Conservation (phyloP, 306 rosid genomes). For the Fragaria ananassa region DNA sequence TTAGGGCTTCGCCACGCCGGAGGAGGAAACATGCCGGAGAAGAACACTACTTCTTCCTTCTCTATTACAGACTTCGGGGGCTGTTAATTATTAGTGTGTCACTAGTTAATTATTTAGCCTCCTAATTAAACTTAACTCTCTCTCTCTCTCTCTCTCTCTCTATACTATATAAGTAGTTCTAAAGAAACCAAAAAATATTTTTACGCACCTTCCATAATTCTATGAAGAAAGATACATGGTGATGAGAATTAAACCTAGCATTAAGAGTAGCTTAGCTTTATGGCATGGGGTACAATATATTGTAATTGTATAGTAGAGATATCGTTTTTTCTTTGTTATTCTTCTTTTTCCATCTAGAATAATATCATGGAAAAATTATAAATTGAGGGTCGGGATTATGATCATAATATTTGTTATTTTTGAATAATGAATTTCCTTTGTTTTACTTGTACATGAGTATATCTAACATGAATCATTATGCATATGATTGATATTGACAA, state of each 20-base stretch:
- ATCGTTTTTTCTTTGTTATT: slow-evolving; percentile 24
- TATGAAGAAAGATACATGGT: slow-evolving; percentile 31
- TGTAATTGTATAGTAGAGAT: slow-evolving; percentile 65
- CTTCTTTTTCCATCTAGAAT: background rate
- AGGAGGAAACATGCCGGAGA: slow-evolving; percentile 47
- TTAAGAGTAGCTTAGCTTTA: slow-evolving; percentile 29
- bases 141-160: background rate
- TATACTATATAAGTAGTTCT: slow-evolving; percentile 1
- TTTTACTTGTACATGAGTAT: background rate
- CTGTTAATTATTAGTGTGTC: slow-evolving; percentile 29
- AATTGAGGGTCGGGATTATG: background rate
- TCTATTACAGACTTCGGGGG: slow-evolving; percentile 75
- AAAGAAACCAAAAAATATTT: slow-evolving; percentile 21
- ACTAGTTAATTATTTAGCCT: slow-evolving; percentile 4
- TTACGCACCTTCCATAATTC: slow-evolving; percentile 22
- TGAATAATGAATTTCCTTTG: slow-evolving; percentile 10
- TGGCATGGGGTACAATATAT: slow-evolving; percentile 29
- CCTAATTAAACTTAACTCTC: background rate
- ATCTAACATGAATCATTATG: background rate
- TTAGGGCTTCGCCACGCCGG: slow-evolving; percentile 97
- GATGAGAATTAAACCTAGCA: slow-evolving; percentile 31
- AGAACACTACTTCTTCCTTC: slow-evolving; percentile 47
- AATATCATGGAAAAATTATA: slow-evolving; percentile 1
- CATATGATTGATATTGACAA: slow-evolving; percentile 9
- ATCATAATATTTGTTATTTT: slow-evolving; percentile 1